phyloP scores from a whole-genome alignment of 768 basidiomycete genomes.

The Hericium rajendrae region DNA sequence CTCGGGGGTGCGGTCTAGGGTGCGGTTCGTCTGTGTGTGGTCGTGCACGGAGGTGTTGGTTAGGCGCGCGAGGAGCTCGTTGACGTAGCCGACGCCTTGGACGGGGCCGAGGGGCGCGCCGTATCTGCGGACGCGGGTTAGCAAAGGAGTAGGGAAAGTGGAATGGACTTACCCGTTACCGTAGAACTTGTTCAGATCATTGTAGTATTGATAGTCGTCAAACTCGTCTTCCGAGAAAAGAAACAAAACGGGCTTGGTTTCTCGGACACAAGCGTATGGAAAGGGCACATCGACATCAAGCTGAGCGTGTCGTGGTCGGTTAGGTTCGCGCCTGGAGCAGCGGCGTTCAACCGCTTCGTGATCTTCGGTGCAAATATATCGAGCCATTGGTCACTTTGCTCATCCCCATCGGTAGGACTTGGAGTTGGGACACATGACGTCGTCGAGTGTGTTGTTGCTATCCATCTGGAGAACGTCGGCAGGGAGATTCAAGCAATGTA shows the following conservation, averaged over 20 bases:
- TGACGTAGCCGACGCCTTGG: conserved; percentile 81
- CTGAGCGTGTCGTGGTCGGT: conserved; percentile 40
- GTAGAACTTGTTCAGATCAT: conserved; percentile 75
- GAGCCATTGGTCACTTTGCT: conserved; percentile 45
- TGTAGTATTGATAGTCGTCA: conserved; percentile 53
- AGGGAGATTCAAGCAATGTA: too few species aligned
- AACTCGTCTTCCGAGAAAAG: conserved; percentile 63
- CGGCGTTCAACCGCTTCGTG: conserved; percentile 46
- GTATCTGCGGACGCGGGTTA: conserved; percentile 31
- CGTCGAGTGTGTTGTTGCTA: conserved; percentile 59
- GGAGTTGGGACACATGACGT: conserved; percentile 52
- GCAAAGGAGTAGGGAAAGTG: not conserved
- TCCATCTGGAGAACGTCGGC: not conserved
- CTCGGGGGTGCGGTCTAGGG: conserved; percentile 47
- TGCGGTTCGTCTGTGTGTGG: conserved; percentile 66
- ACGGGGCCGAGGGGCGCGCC: conserved; percentile 63
- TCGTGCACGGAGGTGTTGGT: conserved; percentile 54
- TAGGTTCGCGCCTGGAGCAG: conserved; percentile 56
- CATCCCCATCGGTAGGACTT: conserved; percentile 26
- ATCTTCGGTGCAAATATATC: conserved; percentile 45
- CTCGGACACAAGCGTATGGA: conserved; percentile 57
- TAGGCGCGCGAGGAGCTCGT: conserved; percentile 80
- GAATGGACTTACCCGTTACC: conserved; percentile 46
- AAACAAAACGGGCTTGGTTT: conserved; percentile 56
- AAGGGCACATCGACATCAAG: conserved; percentile 69